A percentile compares a stretch with the other conserved stretches of the same genome.
Evolutionary conservation across 345 rosid species (phyloP).

Genomic region (Lumnitzera littorea): DNA sequence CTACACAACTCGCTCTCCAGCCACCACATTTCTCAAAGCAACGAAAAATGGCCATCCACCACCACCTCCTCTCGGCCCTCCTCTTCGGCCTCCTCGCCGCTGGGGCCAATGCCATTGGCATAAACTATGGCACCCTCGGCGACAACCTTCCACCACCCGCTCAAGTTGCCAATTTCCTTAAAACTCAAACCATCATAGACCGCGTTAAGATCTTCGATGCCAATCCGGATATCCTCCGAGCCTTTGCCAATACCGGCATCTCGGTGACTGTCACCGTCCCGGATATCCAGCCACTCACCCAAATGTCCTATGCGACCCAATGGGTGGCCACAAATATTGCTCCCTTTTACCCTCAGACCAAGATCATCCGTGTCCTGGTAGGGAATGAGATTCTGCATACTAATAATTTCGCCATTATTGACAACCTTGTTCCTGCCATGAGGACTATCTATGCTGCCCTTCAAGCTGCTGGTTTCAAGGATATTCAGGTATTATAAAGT

Average conservation of each 20-base stretch:
- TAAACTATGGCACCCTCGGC: constrained; percentile 72
- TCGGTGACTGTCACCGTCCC: constrained; percentile 45
- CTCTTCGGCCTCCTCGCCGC: constrained; percentile 28
- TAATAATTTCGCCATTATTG: constrained; percentile 23
- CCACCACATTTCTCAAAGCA: not conserved
- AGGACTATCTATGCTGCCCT: constrained; percentile 47
- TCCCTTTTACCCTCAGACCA: constrained; percentile 67
- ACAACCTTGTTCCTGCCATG: constrained; percentile 68
- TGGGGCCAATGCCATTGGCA: constrained; percentile 43
- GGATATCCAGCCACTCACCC: constrained; percentile 47
- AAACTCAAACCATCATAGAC: constrained; percentile 49
- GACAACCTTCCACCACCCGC: constrained; percentile 72
- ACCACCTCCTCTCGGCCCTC: constrained; percentile 24
- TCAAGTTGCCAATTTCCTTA: constrained; percentile 62
- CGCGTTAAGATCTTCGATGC: constrained; percentile 63
- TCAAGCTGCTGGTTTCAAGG: constrained; percentile 40
- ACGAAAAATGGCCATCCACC: constrained; percentile 8
- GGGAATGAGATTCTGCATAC: constrained; percentile 65
- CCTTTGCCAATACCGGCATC: constrained; percentile 55
- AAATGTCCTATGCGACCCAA: constrained; percentile 24
- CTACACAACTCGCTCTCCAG: not conserved
- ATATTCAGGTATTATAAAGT: constrained; percentile 41
- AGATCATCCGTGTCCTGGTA: constrained; percentile 46
- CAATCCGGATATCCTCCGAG: constrained; percentile 61
- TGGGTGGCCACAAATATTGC: constrained; percentile 53